phyloP scores from a whole-genome alignment of 768 basidiomycete genomes.

The Mycena belliarum region DNA sequence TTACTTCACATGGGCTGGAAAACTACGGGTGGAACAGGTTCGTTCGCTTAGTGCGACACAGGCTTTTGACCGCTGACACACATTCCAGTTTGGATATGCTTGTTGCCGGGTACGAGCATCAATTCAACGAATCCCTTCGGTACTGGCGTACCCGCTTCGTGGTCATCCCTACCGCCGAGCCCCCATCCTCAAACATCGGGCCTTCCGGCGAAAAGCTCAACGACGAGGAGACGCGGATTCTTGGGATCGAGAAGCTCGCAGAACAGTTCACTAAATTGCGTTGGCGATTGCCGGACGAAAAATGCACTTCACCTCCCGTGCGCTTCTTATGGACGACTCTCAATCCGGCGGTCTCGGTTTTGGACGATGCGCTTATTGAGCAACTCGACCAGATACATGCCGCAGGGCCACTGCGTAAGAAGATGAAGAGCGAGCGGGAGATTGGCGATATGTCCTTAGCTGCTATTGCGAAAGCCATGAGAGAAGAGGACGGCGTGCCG shows the following conservation, averaged over 20 bases:
- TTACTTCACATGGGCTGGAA: constrained; percentile 77
- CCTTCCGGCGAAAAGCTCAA: constrained; percentile 74
- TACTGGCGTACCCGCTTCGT: constrained; percentile 96
- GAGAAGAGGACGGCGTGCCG: constrained; percentile 78
- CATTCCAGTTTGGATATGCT: constrained; percentile 75
- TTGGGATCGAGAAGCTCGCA: constrained; percentile 90
- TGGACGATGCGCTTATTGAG: constrained; percentile 76
- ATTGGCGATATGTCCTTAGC: constrained; percentile 64
- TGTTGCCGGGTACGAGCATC: constrained; percentile 78
- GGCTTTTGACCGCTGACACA: neutral
- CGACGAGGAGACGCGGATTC: constrained; percentile 84
- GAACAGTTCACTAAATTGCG: constrained; percentile 85
- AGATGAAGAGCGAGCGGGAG: constrained; percentile 76
- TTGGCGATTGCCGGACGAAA: constrained; percentile 71
- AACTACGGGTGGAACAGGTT: constrained; percentile 88
- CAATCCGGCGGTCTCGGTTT: constrained; percentile 74
- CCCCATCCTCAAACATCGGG: constrained; percentile 55
- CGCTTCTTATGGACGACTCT: constrained; percentile 85
- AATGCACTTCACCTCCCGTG: constrained; percentile 54
- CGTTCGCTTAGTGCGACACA: constrained; percentile 36
- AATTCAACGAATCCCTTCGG: constrained; percentile 78
- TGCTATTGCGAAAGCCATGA: constrained; percentile 80
- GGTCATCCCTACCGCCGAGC: constrained; percentile 82
- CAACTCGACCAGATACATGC: constrained; percentile 82
- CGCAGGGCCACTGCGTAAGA: constrained; percentile 73